Conservation (phyloP, 2,329 filamentous ascomycete species). For the Ophiostoma quercus region DNA sequence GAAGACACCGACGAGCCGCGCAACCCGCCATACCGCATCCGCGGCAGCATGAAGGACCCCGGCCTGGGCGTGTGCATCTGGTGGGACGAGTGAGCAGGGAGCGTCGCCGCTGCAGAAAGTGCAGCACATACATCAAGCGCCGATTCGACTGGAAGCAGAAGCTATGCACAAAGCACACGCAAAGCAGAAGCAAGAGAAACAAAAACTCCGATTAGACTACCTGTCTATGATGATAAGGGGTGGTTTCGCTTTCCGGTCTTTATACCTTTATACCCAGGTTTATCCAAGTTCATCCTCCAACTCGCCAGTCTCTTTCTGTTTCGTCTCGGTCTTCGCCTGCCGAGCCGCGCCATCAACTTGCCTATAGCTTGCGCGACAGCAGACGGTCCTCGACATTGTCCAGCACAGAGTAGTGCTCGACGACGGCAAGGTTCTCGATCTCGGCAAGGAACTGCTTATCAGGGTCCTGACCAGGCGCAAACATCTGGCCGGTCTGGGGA, state of each 20-base stretch:
- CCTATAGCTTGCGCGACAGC: constrained; percentile 44
- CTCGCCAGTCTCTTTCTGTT: not conserved
- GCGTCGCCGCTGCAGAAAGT: not conserved
- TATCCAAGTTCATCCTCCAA: not conserved
- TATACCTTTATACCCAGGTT: not conserved
- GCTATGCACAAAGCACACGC: not conserved
- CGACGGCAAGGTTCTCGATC: constrained; percentile 90
- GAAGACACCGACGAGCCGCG: constrained; percentile 53
- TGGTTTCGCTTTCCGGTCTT: not conserved
- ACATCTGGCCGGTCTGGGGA: constrained; percentile 65
- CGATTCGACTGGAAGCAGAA: not conserved
- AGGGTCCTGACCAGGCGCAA: constrained; percentile 87
- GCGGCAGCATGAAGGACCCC: constrained; percentile 57
- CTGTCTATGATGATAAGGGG: constrained; percentile 12
- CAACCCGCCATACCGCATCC: constrained; percentile 67
- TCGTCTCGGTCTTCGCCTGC: not conserved
- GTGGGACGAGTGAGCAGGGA: constrained; percentile 32
- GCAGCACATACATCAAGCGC: not conserved
- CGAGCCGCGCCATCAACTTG: not conserved
- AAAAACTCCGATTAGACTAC: constrained; percentile 7
- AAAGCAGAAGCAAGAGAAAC: not conserved
- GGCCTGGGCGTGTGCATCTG: constrained; percentile 59
- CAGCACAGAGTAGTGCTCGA: constrained; percentile 88
- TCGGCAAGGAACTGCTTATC: constrained; percentile 92
- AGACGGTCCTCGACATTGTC: constrained; percentile 83